Conservation (phyloP, 495 filamentous ascomycete species). For the Jackrogersella multiformis region DNA sequence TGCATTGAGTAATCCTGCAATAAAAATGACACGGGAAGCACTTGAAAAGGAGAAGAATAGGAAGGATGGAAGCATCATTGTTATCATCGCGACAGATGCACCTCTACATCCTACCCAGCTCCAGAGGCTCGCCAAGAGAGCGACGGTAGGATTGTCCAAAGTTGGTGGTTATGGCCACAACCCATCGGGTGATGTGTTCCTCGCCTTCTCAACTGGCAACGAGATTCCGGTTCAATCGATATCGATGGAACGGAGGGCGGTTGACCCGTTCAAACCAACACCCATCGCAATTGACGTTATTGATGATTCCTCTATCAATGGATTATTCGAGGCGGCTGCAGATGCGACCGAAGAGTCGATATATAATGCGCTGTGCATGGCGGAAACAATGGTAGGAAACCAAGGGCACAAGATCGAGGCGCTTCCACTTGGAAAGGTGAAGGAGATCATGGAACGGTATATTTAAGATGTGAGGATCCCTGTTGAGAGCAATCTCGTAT, state of each 20-base stretch:
- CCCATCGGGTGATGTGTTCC: constrained; percentile 62
- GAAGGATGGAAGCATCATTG: constrained; percentile 65
- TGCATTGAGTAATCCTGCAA: constrained; percentile 38
- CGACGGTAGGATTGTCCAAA: constrained; percentile 59
- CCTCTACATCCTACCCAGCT: constrained; percentile 59
- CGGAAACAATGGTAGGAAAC: constrained; percentile 57
- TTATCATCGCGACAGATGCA: constrained; percentile 62
- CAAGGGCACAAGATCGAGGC: constrained; percentile 52
- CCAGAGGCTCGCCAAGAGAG: constrained; percentile 62
- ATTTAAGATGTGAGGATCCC: neutral
- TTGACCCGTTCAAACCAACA: constrained; percentile 49
- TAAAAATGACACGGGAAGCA: constrained; percentile 34
- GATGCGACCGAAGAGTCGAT: constrained; percentile 64
- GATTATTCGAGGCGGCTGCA: constrained; percentile 59
- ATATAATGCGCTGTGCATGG: constrained; percentile 62
- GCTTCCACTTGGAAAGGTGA: constrained; percentile 57
- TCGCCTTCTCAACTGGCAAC: constrained; percentile 62
- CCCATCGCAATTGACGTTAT: constrained; percentile 51
- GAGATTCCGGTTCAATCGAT: constrained; percentile 51
- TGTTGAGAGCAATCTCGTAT: too few species aligned
- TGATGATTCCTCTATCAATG: constrained; percentile 60
- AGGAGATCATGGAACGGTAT: constrained; percentile 58
- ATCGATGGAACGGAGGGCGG: constrained; percentile 37
- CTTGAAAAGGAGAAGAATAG: constrained; percentile 47
- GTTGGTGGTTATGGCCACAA: constrained; percentile 61